Base-by-base conservation (phyloP, 2,329 filamentous ascomycete genomes). In the Coniella vitis region DNA sequence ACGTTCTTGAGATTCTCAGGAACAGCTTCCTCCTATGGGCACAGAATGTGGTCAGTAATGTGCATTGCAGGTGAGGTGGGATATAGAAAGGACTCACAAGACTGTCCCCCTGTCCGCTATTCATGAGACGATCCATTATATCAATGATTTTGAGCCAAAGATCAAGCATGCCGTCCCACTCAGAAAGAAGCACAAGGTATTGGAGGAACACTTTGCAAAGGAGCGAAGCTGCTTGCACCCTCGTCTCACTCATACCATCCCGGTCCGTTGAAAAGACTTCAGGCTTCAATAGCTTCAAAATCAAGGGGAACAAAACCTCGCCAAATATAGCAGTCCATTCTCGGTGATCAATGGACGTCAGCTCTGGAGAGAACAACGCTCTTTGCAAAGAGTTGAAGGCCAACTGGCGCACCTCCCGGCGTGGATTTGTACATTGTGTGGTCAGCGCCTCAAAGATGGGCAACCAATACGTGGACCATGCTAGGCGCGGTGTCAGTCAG, bases 381-480 rank as follows among this genome's bases (percentile, higher is more conserved):
- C 90, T 79, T 63, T 97, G 91, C 14, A 98, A 74, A 9, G 84
- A 88, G 7, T 85, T 82, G 58, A 97, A 88, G 1, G 93, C 89
- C 60, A 94, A 79, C 59, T 95, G 87, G 3, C 93, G 83, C 51
- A 98, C 88, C 59, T 96, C 90, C 47, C 91, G 86, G 61, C 90
- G 96, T 1, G 90, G 90, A 63, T 97, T 98, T 47, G 88, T 87
- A 67, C 90, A 96, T 68, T 98, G 93, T 4, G 81, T 82, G 3
- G 87, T 93, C 16, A 98, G 71, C 5, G 89, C 87, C 57, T 89
- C 82, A 67, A 98, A 93, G 21, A 98, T 90, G 2, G 91, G 93
- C 13, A 90, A 84, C 93, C 93, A 98, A 65, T 98, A 98, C 8
- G 93, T 89, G 44, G 89, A 90, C 93, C 93, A 98, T 13, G 93